Conservation (phyloP, 208 protist species). For the Trypanosoma rangeli region DNA sequence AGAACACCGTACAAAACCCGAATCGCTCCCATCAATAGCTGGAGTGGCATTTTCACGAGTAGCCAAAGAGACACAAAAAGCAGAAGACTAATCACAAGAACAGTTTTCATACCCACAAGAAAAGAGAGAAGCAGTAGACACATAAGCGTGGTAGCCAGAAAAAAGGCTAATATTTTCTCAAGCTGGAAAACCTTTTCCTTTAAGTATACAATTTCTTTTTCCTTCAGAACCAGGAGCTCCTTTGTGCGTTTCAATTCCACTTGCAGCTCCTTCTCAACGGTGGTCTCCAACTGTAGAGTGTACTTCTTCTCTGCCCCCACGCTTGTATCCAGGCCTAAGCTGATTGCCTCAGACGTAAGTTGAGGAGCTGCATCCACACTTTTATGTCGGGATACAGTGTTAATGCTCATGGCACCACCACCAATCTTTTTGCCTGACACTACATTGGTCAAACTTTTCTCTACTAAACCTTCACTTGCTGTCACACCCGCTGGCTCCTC, state of each 20-base stretch:
- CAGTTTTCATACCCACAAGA: constrained; percentile 63
- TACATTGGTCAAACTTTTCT: not conserved
- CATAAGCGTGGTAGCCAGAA: constrained; percentile 44
- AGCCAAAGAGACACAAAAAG: constrained; percentile 34
- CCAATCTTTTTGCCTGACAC: not conserved
- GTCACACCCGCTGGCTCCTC: constrained; percentile 1
- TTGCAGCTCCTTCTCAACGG: constrained; percentile 35
- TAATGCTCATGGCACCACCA: not conserved
- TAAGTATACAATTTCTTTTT: constrained; percentile 57
- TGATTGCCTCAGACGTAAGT: not conserved
- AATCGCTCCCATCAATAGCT: constrained; percentile 48
- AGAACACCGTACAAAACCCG: constrained; percentile 57
- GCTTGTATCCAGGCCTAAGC: not conserved
- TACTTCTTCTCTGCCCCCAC: not conserved
- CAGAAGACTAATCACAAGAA: constrained; percentile 36
- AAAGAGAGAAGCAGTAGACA: constrained; percentile 49
- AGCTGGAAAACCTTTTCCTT: constrained; percentile 67
- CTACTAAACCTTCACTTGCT: not conserved
- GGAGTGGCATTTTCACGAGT: constrained; percentile 54
- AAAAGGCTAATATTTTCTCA: constrained; percentile 58
- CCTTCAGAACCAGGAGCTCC: constrained; percentile 42
- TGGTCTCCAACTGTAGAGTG: constrained; percentile 12
- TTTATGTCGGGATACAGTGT: not conserved
- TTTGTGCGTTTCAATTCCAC: constrained; percentile 33
- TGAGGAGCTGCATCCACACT: not conserved